A percentile compares a stretch with the other conserved stretches of the same genome.
Conservation (phyloP, 2,329 filamentous ascomycete genomes). For the Tolypocladium pustulatum region DNA sequence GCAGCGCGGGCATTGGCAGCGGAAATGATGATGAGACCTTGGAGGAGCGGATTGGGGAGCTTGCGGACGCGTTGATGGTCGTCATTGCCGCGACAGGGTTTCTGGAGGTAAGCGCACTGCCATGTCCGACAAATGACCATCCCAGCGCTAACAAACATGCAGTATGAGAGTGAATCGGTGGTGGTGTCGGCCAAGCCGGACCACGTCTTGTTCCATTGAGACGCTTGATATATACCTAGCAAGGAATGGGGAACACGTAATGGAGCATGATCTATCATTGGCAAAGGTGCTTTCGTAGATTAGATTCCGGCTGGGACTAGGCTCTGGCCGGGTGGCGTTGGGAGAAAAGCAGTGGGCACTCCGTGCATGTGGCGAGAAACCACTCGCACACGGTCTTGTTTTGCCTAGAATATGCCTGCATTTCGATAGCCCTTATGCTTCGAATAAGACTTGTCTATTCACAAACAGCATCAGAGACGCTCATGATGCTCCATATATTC, state of each 20-base stretch:
- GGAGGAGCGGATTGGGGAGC: conserved; percentile 56
- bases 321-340: neutral
- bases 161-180: conserved; percentile 31
- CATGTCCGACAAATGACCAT: neutral
- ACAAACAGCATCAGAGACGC: neutral
- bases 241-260: neutral
- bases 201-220: conserved; percentile 29
- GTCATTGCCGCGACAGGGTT: conserved; percentile 77
- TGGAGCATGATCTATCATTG: neutral
- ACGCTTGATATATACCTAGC: neutral
- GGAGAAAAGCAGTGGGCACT: neutral
- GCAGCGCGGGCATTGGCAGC: conserved; percentile 66
- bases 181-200: conserved; percentile 21
- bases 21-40: conserved; percentile 27
- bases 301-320: neutral
- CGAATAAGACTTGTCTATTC: neutral
- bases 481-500: neutral
- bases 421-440: neutral
- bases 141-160: conserved; percentile 7
- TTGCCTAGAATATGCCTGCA: neutral
- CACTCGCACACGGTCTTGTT: neutral
- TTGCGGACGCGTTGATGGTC: conserved; percentile 78
- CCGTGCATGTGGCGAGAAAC: neutral
- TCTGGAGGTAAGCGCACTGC: conserved; percentile 56
- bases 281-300: neutral